A percentile compares a stretch with the other conserved stretches of the same genome.
Evolutionary conservation across 257 asterid species (phyloP).

Genomic region (Buddleja alternifolia): DNA sequence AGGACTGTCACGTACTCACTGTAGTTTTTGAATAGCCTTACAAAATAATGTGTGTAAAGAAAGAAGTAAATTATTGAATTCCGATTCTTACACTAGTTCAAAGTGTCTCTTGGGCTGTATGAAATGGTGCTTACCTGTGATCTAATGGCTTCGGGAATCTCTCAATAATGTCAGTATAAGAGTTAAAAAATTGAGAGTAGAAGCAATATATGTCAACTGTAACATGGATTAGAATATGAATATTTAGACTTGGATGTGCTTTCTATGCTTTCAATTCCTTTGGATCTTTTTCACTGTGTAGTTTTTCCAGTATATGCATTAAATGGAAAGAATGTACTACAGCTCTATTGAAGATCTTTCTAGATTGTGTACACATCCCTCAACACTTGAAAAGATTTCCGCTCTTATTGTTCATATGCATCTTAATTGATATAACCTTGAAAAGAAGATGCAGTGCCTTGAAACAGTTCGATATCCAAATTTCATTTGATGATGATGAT

Average conservation of each 20-base stretch:
- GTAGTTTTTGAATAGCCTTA: not conserved
- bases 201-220: too few species aligned
- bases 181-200: not conserved
- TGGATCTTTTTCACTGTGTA: not conserved
- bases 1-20: not conserved
- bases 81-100: slow-evolving; percentile 4
- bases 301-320: not conserved
- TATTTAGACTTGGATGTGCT: not conserved
- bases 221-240: slow-evolving; percentile 12
- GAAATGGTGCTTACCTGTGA: not conserved
- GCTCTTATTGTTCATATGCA: not conserved
- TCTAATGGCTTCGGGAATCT: too few species aligned
- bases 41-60: not conserved
- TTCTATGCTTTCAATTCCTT: slow-evolving; percentile 4
- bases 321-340: not conserved
- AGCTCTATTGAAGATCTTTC: not conserved
- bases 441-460: not conserved
- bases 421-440: slow-evolving; percentile 9
- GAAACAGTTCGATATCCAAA: not conserved
- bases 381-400: not conserved
- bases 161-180: not conserved
- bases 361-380: slow-evolving; percentile 1
- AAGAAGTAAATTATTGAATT: not conserved
- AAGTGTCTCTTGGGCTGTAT: slow-evolving; percentile 16
- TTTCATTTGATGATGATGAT: not conserved